Evolutionary conservation across 2,329 filamentous ascomycete genomes (phyloP).

Genomic region (Epichloe coenophiala): DNA sequence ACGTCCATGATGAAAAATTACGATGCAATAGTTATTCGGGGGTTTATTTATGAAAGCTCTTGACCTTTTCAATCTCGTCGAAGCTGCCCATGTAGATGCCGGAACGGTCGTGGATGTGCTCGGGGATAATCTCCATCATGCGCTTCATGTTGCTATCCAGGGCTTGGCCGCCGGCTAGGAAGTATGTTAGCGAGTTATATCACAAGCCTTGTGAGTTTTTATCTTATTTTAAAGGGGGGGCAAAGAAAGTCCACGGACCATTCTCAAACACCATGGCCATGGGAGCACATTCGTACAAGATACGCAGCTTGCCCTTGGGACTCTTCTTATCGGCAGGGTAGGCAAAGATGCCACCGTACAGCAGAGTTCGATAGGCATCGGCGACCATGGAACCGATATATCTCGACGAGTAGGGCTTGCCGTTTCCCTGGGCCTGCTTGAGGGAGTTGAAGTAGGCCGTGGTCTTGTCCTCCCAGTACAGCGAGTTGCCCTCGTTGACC

Average conservation of each 20-base stretch:
- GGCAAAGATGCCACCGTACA: conserved; percentile 95
- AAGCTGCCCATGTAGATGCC: conserved; percentile 95
- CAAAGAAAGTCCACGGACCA: conserved; percentile 43
- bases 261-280: conserved; percentile 99
- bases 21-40: not conserved
- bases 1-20: not conserved
- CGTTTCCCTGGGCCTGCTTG: conserved; percentile 60
- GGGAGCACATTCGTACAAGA: conserved; percentile 94
- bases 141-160: conserved; percentile 82
- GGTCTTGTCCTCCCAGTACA: conserved; percentile 87
- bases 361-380: conserved; percentile 86
- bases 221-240: no score
- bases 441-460: conserved; percentile 81
- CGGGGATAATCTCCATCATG: conserved; percentile 79
- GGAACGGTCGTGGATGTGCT: conserved; percentile 87
- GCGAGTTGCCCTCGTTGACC: conserved; percentile 94
- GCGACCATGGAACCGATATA: conserved; percentile 99
- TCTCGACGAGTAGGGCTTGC: conserved; percentile 84
- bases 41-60: conserved; percentile 50
- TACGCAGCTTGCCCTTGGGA: conserved; percentile 93
- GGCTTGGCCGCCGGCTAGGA: conserved; percentile 73
- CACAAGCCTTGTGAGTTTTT: not conserved
- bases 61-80: conserved; percentile 93
- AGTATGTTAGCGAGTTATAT: conserved; percentile 13
- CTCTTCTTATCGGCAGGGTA: conserved; percentile 98